Percentiles rank a stretch among this genome's conserved stretches.
phyloP scores from a whole-genome alignment of 768 basidiomycete genomes.

The Termitomyces sp. region DNA sequence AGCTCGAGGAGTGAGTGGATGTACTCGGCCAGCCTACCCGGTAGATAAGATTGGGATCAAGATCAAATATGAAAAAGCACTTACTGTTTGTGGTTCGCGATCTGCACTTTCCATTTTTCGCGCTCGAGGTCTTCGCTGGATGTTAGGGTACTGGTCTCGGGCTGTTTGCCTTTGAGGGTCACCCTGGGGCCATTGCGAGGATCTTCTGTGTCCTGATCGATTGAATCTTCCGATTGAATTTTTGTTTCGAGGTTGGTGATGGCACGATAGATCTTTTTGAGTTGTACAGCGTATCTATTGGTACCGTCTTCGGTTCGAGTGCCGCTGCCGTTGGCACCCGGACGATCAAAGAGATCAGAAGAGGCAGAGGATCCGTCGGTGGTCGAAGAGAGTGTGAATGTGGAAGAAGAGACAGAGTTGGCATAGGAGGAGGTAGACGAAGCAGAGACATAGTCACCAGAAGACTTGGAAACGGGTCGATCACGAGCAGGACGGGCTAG shows the following conservation, averaged over 20 bases:
- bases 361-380: constrained; percentile 75
- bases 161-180: constrained; percentile 40
- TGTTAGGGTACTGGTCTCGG: constrained; percentile 16
- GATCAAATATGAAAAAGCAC: constrained; percentile 24
- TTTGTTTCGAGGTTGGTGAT: constrained; percentile 80
- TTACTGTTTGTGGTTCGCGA: constrained; percentile 82
- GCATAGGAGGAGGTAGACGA: constrained; percentile 76
- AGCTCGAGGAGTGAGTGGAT: constrained; percentile 87
- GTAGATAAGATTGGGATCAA: constrained; percentile 7
- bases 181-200: constrained; percentile 38
- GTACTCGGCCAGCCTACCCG: constrained; percentile 75
- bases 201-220: constrained; percentile 45
- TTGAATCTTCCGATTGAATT: constrained; percentile 59
- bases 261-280: constrained; percentile 80
- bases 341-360: constrained; percentile 64
- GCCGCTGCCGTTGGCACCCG: constrained; percentile 29
- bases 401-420: constrained; percentile 62
- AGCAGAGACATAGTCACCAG: constrained; percentile 69
- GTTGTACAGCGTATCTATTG: constrained; percentile 68
- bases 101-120: constrained; percentile 72
- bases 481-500: constrained; percentile 46
- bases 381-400: constrained; percentile 73
- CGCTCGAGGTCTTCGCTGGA: constrained; percentile 59
- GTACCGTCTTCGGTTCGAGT: constrained; percentile 47
- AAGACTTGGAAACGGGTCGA: constrained; percentile 56